These are phyloP conservation scores for Amylocystis lapponica DNA, from an alignment of 768 basidiomycete species.

Conservation along the genomic window DNA sequence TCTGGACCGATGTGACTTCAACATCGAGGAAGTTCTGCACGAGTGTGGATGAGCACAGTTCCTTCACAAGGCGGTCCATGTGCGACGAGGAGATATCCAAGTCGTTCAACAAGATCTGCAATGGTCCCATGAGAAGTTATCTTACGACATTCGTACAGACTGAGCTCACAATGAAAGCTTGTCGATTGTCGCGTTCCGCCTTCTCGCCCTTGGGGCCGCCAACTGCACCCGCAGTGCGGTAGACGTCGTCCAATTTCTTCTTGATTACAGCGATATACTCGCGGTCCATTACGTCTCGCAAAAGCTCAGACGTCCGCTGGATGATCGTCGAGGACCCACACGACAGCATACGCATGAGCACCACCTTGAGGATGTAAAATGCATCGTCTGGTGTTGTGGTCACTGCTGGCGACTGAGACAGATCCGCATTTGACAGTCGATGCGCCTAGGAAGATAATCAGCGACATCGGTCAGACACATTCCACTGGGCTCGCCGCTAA, in stretches of 20 bases:
- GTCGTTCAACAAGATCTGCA: constrained; percentile 85
- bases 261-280: constrained; percentile 81
- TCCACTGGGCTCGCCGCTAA: constrained; percentile 25
- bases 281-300: constrained; percentile 72
- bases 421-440: constrained; percentile 71
- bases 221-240: constrained; percentile 44
- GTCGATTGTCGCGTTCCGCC: constrained; percentile 72
- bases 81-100: constrained; percentile 90
- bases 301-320: constrained; percentile 49
- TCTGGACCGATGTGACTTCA: constrained; percentile 48
- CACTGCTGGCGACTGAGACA: constrained; percentile 51
- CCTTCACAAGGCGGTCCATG: constrained; percentile 74
- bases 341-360: constrained; percentile 71
- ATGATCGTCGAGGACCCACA: constrained; percentile 64
- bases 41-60: constrained; percentile 46
- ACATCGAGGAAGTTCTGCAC: constrained; percentile 60
- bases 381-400: constrained; percentile 89
- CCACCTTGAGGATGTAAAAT: constrained; percentile 90
- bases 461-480: too few relatives aligned
- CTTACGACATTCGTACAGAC: constrained; percentile 23
- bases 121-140: too few relatives aligned
- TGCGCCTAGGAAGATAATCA: constrained; percentile 58
- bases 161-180: constrained; percentile 80
- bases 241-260: constrained; percentile 85
- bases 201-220: constrained; percentile 53